Evolutionary conservation across 345 rosid genomes (phyloP).

Genomic region (Euphorbia tirucalli): DNA sequence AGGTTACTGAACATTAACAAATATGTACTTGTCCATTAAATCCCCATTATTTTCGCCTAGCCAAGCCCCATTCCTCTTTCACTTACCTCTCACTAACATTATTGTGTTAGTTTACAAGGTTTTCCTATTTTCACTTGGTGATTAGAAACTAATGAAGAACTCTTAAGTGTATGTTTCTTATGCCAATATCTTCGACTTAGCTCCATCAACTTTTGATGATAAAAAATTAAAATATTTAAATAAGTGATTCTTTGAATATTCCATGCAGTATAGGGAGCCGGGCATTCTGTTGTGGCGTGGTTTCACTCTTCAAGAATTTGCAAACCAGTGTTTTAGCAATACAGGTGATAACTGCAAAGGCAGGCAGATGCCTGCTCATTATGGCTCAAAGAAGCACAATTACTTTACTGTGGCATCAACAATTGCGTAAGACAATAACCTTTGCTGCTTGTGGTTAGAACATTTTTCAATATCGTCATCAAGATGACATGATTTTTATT

Average conservation of each 20-base stretch:
- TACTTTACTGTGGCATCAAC: constrained; percentile 56
- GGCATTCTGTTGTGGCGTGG: constrained; percentile 57
- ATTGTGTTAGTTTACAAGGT: not conserved
- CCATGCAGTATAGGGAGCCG: constrained; percentile 72
- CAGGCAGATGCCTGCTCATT: constrained; percentile 63
- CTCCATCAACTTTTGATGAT: not conserved
- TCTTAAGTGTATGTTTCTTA: not conserved
- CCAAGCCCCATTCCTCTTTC: not conserved
- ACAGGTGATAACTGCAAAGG: constrained; percentile 49
- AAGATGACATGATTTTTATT: not conserved
- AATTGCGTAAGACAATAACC: constrained; percentile 45
- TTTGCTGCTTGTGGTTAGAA: not conserved
- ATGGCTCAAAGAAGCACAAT: constrained; percentile 53
- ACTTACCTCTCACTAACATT: not conserved
- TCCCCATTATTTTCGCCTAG: not conserved
- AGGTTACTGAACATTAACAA: not conserved
- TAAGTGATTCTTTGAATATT: constrained; percentile 4
- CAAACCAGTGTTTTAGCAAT: constrained; percentile 53
- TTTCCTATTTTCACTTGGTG: not conserved
- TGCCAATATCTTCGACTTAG: not conserved
- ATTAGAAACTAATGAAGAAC: not conserved
- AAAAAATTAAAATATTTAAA: not conserved
- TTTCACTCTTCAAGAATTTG: constrained; percentile 51
- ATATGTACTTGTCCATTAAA: not conserved
- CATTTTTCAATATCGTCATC: not conserved